Base-by-base conservation (phyloP, 306 rosid genomes). In the Inga oerstediana region DNA sequence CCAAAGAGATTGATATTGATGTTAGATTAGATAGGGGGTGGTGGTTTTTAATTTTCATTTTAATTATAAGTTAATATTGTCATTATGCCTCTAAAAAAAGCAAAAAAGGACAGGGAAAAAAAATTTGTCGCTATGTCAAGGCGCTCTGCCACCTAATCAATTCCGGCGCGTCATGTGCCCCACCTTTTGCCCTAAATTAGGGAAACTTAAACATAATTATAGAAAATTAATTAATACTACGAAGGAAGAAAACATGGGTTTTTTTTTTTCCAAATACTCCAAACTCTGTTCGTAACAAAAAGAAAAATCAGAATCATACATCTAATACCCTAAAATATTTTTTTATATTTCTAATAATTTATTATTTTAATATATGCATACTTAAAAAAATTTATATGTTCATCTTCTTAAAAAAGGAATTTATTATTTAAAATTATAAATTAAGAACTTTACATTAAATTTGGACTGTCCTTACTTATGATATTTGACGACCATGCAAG, bases 1-100 rank as follows among this genome's bases (percentile, higher is more conserved):
- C 99, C 81, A 95, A 93, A 92, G 99, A 90, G 97, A 95, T 95
- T 59, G 34, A 59, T 22, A 62, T 62, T 27, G 70, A 64, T 30
- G 70, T 27, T 30, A 64, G 39, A 62, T 62, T 62, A 27, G 68
- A 22, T 12, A 2, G 3, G 70, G 41, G 13, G 64, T 58, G 70
- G 70, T 13, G 41, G 4, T 64, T 13, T 64, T 64, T 12, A 58
- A 58, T 58, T 58, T 58, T 58, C 3, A 19, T 14, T 7, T 58
- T 58, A 20, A 2, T 58, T 58, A 58, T 8, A 58, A 58, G 30
- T 56, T 56, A 56, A 56, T 52, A 5, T 54, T 24, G 27, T 24
- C 30, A 58, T 58, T 20, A 58, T 58, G 30, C 8, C 64, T 20
- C 4, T 7, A 3, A 7, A 24, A 19, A 56, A 56, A 8, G 62